Percentiles rank a stretch among this genome's conserved stretches.
Conservation (phyloP, 768 basidiomycete species). For the Glaciozyma antarctica region DNA sequence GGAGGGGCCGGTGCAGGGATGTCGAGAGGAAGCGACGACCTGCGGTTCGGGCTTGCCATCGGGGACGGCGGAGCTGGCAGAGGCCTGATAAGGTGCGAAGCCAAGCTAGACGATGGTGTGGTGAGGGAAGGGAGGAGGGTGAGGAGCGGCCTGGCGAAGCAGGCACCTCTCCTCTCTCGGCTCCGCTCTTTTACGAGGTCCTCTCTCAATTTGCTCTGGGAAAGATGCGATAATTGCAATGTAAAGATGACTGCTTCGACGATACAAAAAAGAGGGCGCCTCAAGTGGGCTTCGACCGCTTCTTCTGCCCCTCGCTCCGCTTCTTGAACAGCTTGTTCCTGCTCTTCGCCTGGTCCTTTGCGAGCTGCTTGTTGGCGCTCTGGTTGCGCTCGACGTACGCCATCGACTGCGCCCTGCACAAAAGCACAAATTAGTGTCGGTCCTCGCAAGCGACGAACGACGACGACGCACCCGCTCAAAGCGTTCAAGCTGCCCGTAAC, state of each 20-base stretch:
- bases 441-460: background rate
- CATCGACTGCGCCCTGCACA: slow-evolving; percentile 56
- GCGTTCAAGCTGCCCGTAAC: slow-evolving; percentile 65
- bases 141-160: no score
- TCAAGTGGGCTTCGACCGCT: slow-evolving; percentile 1
- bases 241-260: no score
- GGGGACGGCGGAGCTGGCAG: no score
- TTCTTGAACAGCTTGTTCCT: slow-evolving; percentile 74
- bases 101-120: background rate
- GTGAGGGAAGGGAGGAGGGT: background rate
- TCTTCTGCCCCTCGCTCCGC: slow-evolving; percentile 56
- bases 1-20: no score
- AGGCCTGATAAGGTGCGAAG: no score
- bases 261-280: no score
- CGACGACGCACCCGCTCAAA: slow-evolving; percentile 52
- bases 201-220: no score
- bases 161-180: no score
- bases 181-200: no score
- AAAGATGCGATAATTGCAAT: no score
- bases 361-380: slow-evolving; percentile 60
- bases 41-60: no score
- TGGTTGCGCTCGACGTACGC: slow-evolving; percentile 88
- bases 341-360: slow-evolving; percentile 45
- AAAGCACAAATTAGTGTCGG: background rate
- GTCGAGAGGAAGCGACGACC: no score